Conservation (phyloP, 352 stramenopile genomes). For the Globisporangium acanthophoron region DNA sequence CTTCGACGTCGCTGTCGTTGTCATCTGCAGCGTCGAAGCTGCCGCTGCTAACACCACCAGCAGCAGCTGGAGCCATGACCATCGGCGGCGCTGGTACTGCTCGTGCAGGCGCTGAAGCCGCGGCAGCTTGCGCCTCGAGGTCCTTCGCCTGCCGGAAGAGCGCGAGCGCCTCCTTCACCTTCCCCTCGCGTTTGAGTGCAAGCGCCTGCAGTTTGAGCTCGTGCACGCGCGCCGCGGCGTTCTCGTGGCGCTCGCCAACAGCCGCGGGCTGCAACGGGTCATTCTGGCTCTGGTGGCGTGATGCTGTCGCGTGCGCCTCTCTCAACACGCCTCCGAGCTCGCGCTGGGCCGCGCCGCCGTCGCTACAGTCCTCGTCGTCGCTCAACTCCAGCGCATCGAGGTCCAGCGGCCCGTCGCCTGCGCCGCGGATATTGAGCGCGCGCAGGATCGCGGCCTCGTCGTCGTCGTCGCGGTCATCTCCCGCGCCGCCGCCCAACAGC, state of each 20-base stretch:
- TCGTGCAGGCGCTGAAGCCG: not conserved
- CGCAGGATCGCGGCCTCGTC: conserved; percentile 62
- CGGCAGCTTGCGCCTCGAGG: conserved; percentile 25
- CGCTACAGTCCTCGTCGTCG: conserved; percentile 14
- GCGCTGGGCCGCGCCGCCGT: conserved; percentile 18
- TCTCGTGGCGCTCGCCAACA: not conserved
- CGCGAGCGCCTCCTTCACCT: conserved; percentile 41
- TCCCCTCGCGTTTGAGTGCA: conserved; percentile 46
- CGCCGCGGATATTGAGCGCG: conserved; percentile 31
- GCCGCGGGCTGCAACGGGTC: conserved; percentile 1
- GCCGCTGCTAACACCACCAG: not conserved
- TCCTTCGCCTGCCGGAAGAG: conserved; percentile 59
- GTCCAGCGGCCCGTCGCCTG: conserved; percentile 15
- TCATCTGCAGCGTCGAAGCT: conserved; percentile 17
- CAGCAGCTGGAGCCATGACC: not conserved
- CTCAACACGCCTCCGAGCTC: conserved; percentile 34
- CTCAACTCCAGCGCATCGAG: conserved; percentile 21
- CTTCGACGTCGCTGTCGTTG: conserved; percentile 34
- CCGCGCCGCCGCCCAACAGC: conserved; percentile 24
- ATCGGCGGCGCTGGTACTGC: not conserved
- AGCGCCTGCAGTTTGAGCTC: conserved; percentile 52
- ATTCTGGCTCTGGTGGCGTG: conserved; percentile 19
- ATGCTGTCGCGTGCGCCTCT: conserved; percentile 27
- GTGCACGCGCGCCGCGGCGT: conserved; percentile 21
- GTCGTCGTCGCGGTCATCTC: conserved; percentile 43